Conservation (phyloP, 202 grass and related monocot genomes). For the Zoysia matrella region DNA sequence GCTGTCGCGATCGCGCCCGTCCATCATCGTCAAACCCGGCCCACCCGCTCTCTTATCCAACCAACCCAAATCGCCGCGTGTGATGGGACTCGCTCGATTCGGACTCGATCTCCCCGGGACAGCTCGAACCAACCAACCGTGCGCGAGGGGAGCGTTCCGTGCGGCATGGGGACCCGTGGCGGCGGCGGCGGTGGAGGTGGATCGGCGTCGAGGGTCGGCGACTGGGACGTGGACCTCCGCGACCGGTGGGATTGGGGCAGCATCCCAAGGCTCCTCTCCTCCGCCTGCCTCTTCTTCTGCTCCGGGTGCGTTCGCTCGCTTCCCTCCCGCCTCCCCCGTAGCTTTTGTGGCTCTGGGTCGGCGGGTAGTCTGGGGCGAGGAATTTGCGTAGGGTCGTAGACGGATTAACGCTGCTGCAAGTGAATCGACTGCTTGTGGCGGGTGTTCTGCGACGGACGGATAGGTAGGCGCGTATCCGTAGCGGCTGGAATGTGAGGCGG, state of each 20-base stretch:
- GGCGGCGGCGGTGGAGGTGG: constrained; percentile 25
- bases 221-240: constrained; percentile 50
- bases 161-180: constrained; percentile 36
- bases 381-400: not conserved
- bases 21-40: constrained; percentile 16
- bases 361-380: not conserved
- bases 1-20: not conserved
- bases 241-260: constrained; percentile 51
- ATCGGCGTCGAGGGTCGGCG: constrained; percentile 58
- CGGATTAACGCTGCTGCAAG: not conserved
- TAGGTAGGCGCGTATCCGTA: not conserved
- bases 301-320: constrained; percentile 48
- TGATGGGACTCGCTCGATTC: not conserved
- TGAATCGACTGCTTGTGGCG: not conserved
- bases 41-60: not conserved
- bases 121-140: not conserved
- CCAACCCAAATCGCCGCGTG: not conserved
- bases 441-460: not conserved
- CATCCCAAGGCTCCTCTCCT: constrained; percentile 58
- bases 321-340: not conserved
- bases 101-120: not conserved
- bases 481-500: not conserved
- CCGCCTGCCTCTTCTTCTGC: constrained; percentile 61
- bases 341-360: too few species aligned
- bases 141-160: not conserved